phyloP scores from a whole-genome alignment of 2,329 filamentous ascomycete species.

The Reticulascus tulasneorum region DNA sequence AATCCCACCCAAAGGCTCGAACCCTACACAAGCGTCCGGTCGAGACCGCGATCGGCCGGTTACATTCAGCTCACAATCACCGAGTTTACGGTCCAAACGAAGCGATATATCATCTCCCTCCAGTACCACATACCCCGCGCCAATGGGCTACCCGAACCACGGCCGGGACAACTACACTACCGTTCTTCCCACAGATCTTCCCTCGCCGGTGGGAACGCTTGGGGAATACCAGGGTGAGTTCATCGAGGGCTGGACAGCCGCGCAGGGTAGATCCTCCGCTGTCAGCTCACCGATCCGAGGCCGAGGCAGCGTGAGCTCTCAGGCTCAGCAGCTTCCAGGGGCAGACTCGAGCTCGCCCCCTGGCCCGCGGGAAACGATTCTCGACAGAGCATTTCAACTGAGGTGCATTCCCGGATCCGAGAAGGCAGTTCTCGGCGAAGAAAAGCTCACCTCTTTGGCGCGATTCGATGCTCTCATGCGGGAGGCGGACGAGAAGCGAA shows the following conservation, averaged over 20 bases:
- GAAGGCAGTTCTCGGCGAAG: constrained; percentile 49
- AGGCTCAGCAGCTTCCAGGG: constrained; percentile 29
- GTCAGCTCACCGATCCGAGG: constrained; percentile 53
- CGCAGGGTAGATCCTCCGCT: constrained; percentile 55
- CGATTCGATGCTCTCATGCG: constrained; percentile 64
- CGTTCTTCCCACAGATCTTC: constrained; percentile 46
- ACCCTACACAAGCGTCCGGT: constrained; percentile 42
- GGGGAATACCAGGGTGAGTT: constrained; percentile 53
- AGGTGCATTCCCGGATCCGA: constrained; percentile 60
- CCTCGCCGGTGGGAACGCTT: constrained; percentile 50
- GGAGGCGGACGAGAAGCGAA: constrained; percentile 50
- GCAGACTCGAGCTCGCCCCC: constrained; percentile 47
- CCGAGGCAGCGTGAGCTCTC: constrained; percentile 51
- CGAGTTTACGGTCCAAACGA: constrained; percentile 57
- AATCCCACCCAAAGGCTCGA: constrained; percentile 46
- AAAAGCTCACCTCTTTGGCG: constrained; percentile 61
- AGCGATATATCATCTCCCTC: constrained; percentile 60
- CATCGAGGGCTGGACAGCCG: constrained; percentile 57
- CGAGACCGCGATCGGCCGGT: constrained; percentile 44
- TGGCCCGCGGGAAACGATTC: constrained; percentile 57
- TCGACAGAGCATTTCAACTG: constrained; percentile 64
- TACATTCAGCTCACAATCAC: constrained; percentile 54
- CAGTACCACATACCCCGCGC: constrained; percentile 40
- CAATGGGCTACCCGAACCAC: constrained; percentile 33
- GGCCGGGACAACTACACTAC: constrained; percentile 46